Conservation (phyloP, 805 yeast genomes). For the Teunomyces atbi region DNA sequence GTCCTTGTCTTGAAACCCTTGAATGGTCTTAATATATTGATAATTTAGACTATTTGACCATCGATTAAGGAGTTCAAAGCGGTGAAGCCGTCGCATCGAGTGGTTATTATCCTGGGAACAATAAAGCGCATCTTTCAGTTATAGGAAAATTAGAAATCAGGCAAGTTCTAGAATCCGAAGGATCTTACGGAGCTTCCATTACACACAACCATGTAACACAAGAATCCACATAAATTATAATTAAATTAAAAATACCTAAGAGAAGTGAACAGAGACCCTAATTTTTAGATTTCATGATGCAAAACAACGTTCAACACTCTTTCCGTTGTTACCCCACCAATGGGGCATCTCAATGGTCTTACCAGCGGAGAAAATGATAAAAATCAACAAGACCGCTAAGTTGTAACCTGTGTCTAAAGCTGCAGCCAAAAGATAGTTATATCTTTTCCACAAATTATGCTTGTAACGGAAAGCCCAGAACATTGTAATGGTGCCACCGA, state of each 20-base stretch:
- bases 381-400: conserved; percentile 39
- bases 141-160: neutral
- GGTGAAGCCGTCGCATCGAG: too few relatives aligned
- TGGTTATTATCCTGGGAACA: too few relatives aligned
- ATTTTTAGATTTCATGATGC: conserved; percentile 19
- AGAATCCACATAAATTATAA: neutral
- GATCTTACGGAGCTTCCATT: neutral
- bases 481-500: conserved; percentile 49
- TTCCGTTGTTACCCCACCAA: conserved; percentile 52
- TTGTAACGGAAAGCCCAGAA: conserved; percentile 41
- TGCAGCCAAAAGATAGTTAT: conserved; percentile 50
- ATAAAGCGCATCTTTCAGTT: neutral
- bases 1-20: too few relatives aligned
- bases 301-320: conserved; percentile 46
- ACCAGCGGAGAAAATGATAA: conserved; percentile 30
- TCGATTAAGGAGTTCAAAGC: too few relatives aligned
- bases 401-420: conserved; percentile 53
- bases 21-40: too few relatives aligned
- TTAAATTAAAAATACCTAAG: neutral
- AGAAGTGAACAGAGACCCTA: neutral
- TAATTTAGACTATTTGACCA: too few relatives aligned
- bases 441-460: conserved; percentile 40
- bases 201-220: neutral
- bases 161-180: neutral
- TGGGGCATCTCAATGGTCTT: conserved; percentile 29